Conservation (phyloP, 768 basidiomycete genomes). For the Chalciporus sphaerocephalus region DNA sequence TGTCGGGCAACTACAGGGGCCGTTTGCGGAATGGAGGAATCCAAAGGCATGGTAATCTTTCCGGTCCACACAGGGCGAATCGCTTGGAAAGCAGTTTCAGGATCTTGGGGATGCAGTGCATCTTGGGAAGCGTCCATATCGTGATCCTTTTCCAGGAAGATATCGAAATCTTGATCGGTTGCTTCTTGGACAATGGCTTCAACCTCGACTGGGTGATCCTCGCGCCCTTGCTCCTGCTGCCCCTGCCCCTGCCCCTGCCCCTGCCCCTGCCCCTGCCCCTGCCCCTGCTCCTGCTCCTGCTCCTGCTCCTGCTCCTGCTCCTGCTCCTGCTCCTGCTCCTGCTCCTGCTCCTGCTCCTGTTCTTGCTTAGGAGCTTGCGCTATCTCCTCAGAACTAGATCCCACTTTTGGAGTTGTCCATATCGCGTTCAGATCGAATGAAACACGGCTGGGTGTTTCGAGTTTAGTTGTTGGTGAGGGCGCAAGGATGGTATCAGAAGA, state of each 20-base stretch:
- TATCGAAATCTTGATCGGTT: conserved; percentile 81
- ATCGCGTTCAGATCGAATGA: conserved; percentile 73
- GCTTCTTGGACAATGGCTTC: conserved; percentile 38
- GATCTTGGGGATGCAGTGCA: conserved; percentile 34
- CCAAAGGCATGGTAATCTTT: conserved; percentile 75
- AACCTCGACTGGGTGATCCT: conserved; percentile 44
- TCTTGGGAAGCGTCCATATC: conserved; percentile 28
- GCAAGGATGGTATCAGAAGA: conserved; percentile 29
- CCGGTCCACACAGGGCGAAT: conserved; percentile 68
- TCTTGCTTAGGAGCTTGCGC: conserved; percentile 25
- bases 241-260: conserved; percentile 21
- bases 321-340: conserved; percentile 27
- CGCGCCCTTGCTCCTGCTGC: conserved; percentile 33
- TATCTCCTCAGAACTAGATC: conserved; percentile 16
- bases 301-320: conserved; percentile 25
- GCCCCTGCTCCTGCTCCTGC: conserved; percentile 28
- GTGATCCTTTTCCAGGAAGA: conserved; percentile 68
- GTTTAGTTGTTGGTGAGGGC: conserved; percentile 30
- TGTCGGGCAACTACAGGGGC: conserved; percentile 68
- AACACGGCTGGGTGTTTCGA: conserved; percentile 41
- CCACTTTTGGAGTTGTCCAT: conserved; percentile 55
- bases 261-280: no score
- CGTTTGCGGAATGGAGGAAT: conserved; percentile 64
- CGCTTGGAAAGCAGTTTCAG: conserved; percentile 51
- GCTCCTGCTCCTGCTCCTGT: conserved; percentile 28